Conservation (phyloP, 495 filamentous ascomycete genomes). For the Cryomyces antarcticus region DNA sequence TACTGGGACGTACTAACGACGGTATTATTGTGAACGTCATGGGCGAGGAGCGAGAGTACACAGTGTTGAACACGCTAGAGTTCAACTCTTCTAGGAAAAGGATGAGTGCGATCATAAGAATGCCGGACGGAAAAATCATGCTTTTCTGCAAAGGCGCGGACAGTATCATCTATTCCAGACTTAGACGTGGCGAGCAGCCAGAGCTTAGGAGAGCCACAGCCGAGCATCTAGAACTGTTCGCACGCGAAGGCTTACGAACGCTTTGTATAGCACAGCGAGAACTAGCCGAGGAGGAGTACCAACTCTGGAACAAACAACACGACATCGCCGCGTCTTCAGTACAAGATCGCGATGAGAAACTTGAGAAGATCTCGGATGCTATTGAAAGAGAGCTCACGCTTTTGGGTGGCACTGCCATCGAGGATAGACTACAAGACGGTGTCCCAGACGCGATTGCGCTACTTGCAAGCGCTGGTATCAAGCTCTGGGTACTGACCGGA, state of each 20-base stretch:
- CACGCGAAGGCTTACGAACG: conserved; percentile 83
- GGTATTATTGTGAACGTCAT: conserved; percentile 70
- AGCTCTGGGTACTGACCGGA: conserved; percentile 97
- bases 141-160: conserved; percentile 97
- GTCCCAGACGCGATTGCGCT: conserved; percentile 92
- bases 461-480: conserved; percentile 86
- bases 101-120: conserved; percentile 94
- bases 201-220: conserved; percentile 70
- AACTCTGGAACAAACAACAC: conserved; percentile 65
- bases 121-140: conserved; percentile 83
- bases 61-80: conserved; percentile 84
- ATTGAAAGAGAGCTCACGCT: conserved; percentile 84
- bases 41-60: conserved; percentile 66
- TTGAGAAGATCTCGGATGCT: conserved; percentile 71
- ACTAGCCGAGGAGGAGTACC: conserved; percentile 72
- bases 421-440: conserved; percentile 91
- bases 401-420: conserved; percentile 90
- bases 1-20: conserved; percentile 59
- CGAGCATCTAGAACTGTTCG: conserved; percentile 90
- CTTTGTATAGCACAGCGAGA: conserved; percentile 83
- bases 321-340: conserved; percentile 73
- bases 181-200: conserved; percentile 65
- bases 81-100: conserved; percentile 95
- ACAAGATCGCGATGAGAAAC: conserved; percentile 75
- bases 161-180: conserved; percentile 87